A percentile compares a stretch with the other conserved stretches of the same genome.
Evolutionary conservation across 148 eudicot genomes (phyloP).

Genomic region (Beta vulgaris): DNA sequence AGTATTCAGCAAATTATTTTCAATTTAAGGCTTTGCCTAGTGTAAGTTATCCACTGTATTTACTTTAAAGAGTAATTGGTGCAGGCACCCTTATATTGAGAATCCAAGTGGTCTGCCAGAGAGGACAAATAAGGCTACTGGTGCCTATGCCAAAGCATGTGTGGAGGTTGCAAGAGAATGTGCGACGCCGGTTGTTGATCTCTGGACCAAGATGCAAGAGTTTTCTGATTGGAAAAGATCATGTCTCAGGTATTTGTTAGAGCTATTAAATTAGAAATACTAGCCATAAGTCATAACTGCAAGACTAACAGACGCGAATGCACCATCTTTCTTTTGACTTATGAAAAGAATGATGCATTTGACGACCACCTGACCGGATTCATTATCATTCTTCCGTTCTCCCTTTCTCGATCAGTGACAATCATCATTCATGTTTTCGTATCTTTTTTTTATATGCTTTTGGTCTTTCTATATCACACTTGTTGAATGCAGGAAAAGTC

Average conservation of each 20-base stretch:
- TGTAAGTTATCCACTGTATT: background rate
- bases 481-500: background rate
- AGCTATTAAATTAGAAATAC: background rate
- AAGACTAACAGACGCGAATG: background rate
- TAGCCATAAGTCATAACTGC: background rate
- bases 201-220: conserved; percentile 85
- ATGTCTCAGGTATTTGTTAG: conserved; percentile 48
- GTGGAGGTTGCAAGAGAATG: conserved; percentile 57
- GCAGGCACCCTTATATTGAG: conserved; percentile 55
- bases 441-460: too few species aligned
- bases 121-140: conserved; percentile 80
- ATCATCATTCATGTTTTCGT: background rate
- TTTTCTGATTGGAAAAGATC: conserved; percentile 53
- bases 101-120: conserved; percentile 59
- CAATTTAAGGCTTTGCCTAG: background rate
- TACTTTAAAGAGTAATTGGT: conserved; percentile 12
- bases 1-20: background rate
- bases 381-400: too few species aligned
- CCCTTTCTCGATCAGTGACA: background rate
- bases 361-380: background rate
- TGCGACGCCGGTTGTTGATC: conserved; percentile 45
- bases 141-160: conserved; percentile 70
- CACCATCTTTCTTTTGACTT: background rate
- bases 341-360: background rate
- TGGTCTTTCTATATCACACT: background rate